A percentile compares a stretch with the other conserved stretches of the same genome.
phyloP scores from a whole-genome alignment of 208 protist genomes.

The Zelonia costaricensis region DNA sequence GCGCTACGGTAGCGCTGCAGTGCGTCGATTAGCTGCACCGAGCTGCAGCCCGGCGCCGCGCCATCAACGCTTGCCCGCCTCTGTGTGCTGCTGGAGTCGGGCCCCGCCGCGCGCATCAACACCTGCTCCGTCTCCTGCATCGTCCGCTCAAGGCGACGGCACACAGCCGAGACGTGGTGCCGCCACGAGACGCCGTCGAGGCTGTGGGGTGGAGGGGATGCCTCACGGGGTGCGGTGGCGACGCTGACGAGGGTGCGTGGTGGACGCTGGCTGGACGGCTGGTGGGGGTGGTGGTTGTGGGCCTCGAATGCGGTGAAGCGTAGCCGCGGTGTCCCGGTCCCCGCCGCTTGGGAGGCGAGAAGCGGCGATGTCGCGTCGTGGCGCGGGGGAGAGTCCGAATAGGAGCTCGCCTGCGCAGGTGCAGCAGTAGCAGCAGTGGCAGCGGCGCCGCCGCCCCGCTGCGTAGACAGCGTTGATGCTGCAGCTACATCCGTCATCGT shows the following conservation, averaged over 20 bases:
- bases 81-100: background rate
- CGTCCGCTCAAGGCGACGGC: slow-evolving; percentile 15
- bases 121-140: slow-evolving; percentile 20
- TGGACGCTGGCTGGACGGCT: no score
- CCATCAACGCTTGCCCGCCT: background rate
- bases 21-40: slow-evolving; percentile 14
- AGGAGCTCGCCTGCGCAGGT: slow-evolving; percentile 3
- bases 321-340: no score
- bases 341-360: no score
- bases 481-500: background rate
- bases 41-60: background rate
- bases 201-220: no score
- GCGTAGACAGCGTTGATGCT: background rate
- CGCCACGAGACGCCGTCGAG: background rate
- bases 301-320: background rate
- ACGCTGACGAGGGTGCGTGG: no score
- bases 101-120: slow-evolving; percentile 7
- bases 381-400: no score
- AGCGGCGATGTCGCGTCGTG: no score
- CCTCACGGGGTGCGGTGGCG: no score
- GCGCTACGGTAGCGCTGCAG: slow-evolving; percentile 26
- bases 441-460: no score
- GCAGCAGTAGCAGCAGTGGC: no score
- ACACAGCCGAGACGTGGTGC: slow-evolving; percentile 11
- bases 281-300: background rate